Evolutionary conservation across 129 eudicot genomes (phyloP), one percentile per base, ranked within the genome.

Genomic region (Solidago caesia): DNA sequence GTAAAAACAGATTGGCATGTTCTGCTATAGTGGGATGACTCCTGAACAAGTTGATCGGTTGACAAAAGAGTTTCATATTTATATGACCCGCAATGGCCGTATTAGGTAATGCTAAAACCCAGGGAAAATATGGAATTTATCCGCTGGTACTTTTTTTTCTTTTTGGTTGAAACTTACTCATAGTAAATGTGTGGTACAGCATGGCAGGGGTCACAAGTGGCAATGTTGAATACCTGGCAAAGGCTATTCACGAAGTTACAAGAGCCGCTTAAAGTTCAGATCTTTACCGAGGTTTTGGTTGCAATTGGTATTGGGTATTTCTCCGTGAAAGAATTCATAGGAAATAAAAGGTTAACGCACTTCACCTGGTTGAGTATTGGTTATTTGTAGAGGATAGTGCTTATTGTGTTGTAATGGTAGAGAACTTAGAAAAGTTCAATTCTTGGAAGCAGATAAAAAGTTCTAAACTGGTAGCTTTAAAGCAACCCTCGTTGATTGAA

Each of bases 151-250:
- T 33, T 33, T 1, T 33, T 33, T 33, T 33, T 33, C 39, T 33
- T 33, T 33, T 33, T 33, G 39, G 39, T 33, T 33, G 39, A 33
- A 3, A 33, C 39, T 33, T 33, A 33, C 39, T 33, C 39, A 3
- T 33, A 33, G 39, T 10, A 41, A 41, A 6, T 68, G 64, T 56
- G 8, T 51, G 70, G 58, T 73, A 75, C 97, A 93, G 98, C 71
- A 90, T 93, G 98, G 97, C 98, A 75, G 98, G 98, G 67, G 91
- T 94, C 64, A 94, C 96, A 26, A 86, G 93, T n/a, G 95, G 95
- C 63, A 94, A 94, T 68, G 96, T 94, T 70, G 96, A 85, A 71
- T 94, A 90, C 69, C 76, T 94, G 88, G 97, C 98, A 0, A 90
- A 90, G 76, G 96, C 98, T 57, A 90, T 94, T 71, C 84, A 88